These are phyloP conservation scores for Marsdenia floribunda DNA, from an alignment of 257 asterid genomes.

Conservation along the genomic window DNA sequence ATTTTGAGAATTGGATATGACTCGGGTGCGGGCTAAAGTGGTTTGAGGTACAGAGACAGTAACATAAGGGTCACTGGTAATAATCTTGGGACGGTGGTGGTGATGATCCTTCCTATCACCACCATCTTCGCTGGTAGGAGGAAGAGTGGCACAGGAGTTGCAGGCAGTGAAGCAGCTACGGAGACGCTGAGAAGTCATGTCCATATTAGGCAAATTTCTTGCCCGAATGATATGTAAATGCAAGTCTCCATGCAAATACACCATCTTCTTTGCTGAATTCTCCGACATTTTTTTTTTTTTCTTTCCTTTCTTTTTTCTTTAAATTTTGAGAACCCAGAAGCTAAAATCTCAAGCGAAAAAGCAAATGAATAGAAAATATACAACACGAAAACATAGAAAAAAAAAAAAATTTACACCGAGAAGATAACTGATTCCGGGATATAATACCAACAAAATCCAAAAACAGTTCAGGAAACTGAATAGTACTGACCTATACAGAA, in stretches of 20 bases:
- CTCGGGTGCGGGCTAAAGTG: conserved; percentile 85
- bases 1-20: conserved; percentile 56
- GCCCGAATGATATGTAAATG: conserved; percentile 64
- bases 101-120: conserved; percentile 42
- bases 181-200: conserved; percentile 57
- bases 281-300: conserved; percentile 34
- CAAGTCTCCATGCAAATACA: conserved; percentile 71
- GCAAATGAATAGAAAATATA: background rate
- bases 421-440: background rate
- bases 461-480: background rate
- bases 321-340: background rate
- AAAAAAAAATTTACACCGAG: background rate
- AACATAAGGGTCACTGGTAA: conserved; percentile 84
- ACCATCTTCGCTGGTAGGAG: conserved; percentile 16
- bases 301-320: too few relatives aligned
- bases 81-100: conserved; percentile 61
- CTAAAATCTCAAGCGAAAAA: background rate
- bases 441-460: too few relatives aligned
- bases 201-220: conserved; percentile 77
- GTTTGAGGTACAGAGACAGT: conserved; percentile 66
- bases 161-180: conserved; percentile 62
- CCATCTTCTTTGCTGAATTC: conserved; percentile 19
- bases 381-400: background rate
- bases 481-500: background rate
- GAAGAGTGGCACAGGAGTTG: conserved; percentile 31